Conservation (phyloP, 176 grass and related monocot genomes). For the Carex scoparia region DNA sequence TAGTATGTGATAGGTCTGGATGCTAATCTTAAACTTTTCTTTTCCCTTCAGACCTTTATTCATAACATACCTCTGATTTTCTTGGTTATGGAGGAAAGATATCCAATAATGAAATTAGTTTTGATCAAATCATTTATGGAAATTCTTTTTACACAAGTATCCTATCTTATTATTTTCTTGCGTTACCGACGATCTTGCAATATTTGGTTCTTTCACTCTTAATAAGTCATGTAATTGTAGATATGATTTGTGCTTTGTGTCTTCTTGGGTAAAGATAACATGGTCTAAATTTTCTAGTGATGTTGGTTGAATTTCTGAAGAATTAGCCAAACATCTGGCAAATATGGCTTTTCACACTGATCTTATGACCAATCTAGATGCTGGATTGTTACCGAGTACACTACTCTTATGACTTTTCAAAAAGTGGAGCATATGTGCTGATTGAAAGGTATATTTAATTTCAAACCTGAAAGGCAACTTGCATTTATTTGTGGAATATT, state of each 20-base stretch:
- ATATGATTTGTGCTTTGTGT: neutral
- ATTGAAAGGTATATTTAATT: conserved; percentile 3
- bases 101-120: conserved; percentile 17
- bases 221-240: neutral
- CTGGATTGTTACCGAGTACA: neutral
- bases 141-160: neutral
- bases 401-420: neutral
- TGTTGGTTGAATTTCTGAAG: neutral
- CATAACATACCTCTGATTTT: conserved; percentile 12
- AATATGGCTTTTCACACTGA: neutral
- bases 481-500: conserved; percentile 2
- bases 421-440: conserved; percentile 2
- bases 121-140: neutral
- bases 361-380: neutral
- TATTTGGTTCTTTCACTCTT: neutral
- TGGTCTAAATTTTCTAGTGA: neutral
- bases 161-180: neutral
- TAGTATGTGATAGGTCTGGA: conserved; percentile 10
- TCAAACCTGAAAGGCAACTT: neutral
- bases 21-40: conserved; percentile 19
- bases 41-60: neutral
- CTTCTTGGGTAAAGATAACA: neutral
- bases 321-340: neutral
- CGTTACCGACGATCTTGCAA: neutral
- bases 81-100: neutral